Conservation (phyloP, 2,329 filamentous ascomycete genomes). For the Pseudopithomyces chartarum region DNA sequence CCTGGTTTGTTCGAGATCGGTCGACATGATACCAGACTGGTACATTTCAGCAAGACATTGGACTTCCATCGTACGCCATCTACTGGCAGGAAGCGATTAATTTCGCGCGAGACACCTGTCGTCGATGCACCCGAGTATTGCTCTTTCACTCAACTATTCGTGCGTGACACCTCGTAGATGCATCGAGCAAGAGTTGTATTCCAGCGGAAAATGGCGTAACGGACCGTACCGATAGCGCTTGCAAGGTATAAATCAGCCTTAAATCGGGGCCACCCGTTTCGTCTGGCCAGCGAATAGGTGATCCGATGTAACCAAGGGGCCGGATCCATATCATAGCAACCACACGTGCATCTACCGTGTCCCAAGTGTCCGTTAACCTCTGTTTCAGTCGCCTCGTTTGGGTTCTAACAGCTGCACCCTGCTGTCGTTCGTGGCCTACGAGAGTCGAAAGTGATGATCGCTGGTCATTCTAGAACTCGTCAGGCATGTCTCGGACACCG, state of each 20-base stretch:
- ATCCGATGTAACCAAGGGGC: not conserved
- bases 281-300: conserved; percentile 1
- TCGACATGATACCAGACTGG: not conserved
- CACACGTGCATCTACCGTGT: not conserved
- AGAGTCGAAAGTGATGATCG: not conserved
- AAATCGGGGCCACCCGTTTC: not conserved
- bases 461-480: not conserved
- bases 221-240: not conserved
- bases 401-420: not conserved
- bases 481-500: conserved; percentile 4
- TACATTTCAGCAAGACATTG: not conserved
- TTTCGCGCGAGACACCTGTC: not conserved
- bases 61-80: not conserved
- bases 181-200: not conserved
- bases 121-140: not conserved
- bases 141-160: not conserved
- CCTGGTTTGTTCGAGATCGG: not conserved
- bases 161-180: not conserved
- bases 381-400: conserved; percentile 3
- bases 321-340: not conserved
- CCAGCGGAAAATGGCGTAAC: not conserved
- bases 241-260: not conserved
- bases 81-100: not conserved
- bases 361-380: not conserved
- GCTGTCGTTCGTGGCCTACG: not conserved